Evolutionary conservation across 2,329 filamentous ascomycete species (phyloP).

Genomic region (Colletotrichum aenigma): DNA sequence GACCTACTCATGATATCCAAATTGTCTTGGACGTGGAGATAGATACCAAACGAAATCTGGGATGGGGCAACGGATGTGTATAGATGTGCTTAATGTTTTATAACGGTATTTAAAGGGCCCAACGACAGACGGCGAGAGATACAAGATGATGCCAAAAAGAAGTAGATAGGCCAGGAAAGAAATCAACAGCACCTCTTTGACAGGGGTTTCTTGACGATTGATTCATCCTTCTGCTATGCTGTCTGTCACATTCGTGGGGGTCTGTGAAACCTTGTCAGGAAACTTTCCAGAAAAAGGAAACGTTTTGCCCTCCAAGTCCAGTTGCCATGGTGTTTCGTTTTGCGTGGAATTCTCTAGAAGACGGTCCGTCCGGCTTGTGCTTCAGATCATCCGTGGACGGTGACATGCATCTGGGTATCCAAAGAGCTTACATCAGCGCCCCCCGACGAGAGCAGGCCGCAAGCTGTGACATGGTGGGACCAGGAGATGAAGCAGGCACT

Average conservation of each 20-base stretch:
- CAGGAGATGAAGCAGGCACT: not conserved
- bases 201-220: not conserved
- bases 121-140: not conserved
- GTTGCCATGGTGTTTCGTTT: not conserved
- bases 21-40: not conserved
- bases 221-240: not conserved
- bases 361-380: not conserved
- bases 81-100: conserved; percentile 1
- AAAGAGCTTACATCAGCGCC: not conserved
- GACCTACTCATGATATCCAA: conserved; percentile 5
- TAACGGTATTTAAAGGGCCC: not conserved
- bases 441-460: not conserved
- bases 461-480: not conserved
- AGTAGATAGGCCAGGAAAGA: not conserved
- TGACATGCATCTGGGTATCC: not conserved
- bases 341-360: not conserved
- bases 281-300: not conserved
- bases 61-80: not conserved
- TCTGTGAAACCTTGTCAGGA: not conserved
- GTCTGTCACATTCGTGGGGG: not conserved
- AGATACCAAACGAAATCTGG: not conserved
- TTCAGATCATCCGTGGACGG: not conserved
- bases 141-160: not conserved
- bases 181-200: not conserved
- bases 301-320: not conserved